Conservation (phyloP, 2,329 filamentous ascomycete genomes). For the Colletotrichum chlorophyti region DNA sequence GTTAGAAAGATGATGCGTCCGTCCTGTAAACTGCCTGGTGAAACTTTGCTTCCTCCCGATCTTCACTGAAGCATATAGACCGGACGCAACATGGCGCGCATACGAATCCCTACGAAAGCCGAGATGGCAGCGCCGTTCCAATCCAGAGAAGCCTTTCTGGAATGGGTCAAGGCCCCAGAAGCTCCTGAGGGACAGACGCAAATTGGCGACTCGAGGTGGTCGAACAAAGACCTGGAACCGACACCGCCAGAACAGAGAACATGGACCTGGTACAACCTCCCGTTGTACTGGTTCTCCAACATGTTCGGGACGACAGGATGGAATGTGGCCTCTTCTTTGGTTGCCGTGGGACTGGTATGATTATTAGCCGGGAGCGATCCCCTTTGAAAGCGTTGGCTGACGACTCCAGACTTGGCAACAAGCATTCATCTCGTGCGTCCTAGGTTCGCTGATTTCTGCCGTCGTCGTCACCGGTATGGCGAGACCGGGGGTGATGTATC, state of each 20-base stretch:
- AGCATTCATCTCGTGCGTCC: conserved; percentile 34
- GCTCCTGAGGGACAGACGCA: conserved; percentile 24
- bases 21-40: not conserved
- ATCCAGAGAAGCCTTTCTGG: conserved; percentile 32
- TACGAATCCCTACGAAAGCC: conserved; percentile 18
- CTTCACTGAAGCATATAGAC: not conserved
- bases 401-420: conserved; percentile 34
- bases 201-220: conserved; percentile 36
- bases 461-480: conserved; percentile 36
- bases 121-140: conserved; percentile 32
- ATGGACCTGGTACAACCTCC: conserved; percentile 38
- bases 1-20: not conserved
- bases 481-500: conserved; percentile 35
- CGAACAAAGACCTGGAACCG: conserved; percentile 39
- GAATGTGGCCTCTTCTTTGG: conserved; percentile 37
- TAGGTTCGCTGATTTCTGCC: conserved; percentile 34
- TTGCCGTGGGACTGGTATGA: conserved; percentile 36
- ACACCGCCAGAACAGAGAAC: conserved; percentile 36
- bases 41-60: not conserved
- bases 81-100: conserved; percentile 1
- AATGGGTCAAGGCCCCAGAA: conserved; percentile 33
- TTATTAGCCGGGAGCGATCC: not conserved
- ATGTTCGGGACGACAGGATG: conserved; percentile 37
- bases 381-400: not conserved
- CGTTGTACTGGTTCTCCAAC: conserved; percentile 38